Base-by-base conservation (phyloP, 2,329 filamentous ascomycete genomes). In the Raffaelea albimanens region DNA sequence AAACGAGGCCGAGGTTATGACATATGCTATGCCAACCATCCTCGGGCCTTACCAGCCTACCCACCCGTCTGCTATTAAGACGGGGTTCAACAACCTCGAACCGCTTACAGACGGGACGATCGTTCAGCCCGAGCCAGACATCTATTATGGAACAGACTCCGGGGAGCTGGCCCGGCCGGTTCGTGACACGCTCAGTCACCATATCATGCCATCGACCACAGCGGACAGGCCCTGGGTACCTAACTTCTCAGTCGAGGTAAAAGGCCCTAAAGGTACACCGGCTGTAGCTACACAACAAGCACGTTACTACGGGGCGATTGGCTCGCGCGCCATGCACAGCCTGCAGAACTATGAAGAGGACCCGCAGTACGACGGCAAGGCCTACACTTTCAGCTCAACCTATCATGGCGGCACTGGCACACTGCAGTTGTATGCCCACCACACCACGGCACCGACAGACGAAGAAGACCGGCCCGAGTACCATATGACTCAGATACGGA, bases 191-290 rank as follows among this genome's bases (percentile, higher is more conserved):
- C 58, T 65, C 21, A 45, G 40, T 10, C 13, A 44, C 31, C 51
- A 58, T 23, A 61, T 68, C 34, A 53, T 66, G 29, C 66, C 66
- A n/a, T 63, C 60, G 5, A 61, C 57, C 19, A 53, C 56, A 42
- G 23, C 44, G 14, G 52, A 58, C 44, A 57, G 56, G 49, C 65
- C 64, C 0, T 50, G 63, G 7, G 58, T 53, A 31, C 66, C 65
- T 3, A 70, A 71, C 55, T 66, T 70, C 49, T 71, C 71, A 48
- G 21, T 70, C 1, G 63, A 64, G 44, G 61, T 55, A 0, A 70
- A 70, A 50, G 63, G 61, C 1, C 63, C 61, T 9, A 46, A 62
- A 47, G 62, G 62, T 4, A 57, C 50, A 38, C 7, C 45, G 5
- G 57, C 48, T 9, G 62, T 64, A 5, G 63, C 59, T 13, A 55